phyloP scores from a whole-genome alignment of 345 rosid genomes.

The Eucalyptus pumila region DNA sequence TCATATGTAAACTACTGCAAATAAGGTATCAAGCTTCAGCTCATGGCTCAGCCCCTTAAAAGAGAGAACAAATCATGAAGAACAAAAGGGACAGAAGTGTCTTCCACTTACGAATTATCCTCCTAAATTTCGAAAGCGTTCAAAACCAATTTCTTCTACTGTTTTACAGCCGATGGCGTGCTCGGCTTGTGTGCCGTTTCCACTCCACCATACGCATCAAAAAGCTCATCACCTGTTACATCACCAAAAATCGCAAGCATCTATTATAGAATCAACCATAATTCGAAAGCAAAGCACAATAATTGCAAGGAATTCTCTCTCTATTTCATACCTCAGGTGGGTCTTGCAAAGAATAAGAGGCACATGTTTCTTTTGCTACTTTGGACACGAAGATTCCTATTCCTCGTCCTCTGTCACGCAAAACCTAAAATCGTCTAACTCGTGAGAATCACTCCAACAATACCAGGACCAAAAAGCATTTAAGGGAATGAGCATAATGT shows the following conservation, averaged over 20 bases:
- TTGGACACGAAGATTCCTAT: slow-evolving; percentile 86
- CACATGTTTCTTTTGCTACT: slow-evolving; percentile 74
- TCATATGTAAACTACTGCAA: neutral
- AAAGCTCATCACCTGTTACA: slow-evolving; percentile 63
- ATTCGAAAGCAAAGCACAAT: neutral
- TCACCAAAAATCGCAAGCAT: neutral
- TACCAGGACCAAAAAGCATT: neutral
- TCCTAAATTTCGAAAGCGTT: neutral
- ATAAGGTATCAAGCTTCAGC: neutral
- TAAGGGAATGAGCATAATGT: neutral
- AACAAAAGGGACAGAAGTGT: neutral
- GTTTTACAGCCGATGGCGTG: neutral
- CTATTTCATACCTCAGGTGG: slow-evolving; percentile 49
- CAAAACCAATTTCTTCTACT: neutral
- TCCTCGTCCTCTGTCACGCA: slow-evolving; percentile 67
- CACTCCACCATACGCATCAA: slow-evolving; percentile 64
- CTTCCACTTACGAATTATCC: neutral
- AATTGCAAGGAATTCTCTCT: neutral
- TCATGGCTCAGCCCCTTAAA: neutral
- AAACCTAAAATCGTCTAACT: slow-evolving; percentile 24
- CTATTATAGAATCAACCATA: neutral
- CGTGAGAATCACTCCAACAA: neutral
- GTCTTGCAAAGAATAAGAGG: slow-evolving; percentile 79
- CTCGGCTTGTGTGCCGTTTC: slow-evolving; percentile 12
- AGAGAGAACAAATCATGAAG: neutral